phyloP scores from a whole-genome alignment of 345 rosid genomes.

The Lepidium sativum region DNA sequence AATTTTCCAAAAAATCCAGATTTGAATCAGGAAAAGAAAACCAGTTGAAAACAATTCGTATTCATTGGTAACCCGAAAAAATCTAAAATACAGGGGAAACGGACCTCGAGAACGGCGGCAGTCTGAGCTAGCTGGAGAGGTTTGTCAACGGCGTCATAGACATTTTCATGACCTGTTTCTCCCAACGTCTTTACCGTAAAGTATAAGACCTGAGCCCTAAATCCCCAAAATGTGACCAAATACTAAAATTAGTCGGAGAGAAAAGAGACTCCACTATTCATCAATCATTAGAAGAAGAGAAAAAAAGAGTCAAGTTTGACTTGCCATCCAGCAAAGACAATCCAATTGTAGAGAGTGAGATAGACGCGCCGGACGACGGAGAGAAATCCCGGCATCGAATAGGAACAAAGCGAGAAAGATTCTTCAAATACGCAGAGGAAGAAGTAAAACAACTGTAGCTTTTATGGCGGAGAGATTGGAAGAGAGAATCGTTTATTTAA shows the following conservation, averaged over 20 bases:
- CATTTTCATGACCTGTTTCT: slow-evolving; percentile 62
- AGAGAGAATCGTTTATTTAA: neutral
- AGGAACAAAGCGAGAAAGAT: neutral
- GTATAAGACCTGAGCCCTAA: slow-evolving; percentile 72
- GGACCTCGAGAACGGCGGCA: slow-evolving; percentile 85
- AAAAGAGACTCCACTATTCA: neutral
- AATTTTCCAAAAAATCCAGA: neutral
- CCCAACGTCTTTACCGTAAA: slow-evolving; percentile 57
- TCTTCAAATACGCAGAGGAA: neutral
- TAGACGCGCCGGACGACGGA: slow-evolving; percentile 61
- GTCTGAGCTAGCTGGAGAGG: slow-evolving; percentile 91
- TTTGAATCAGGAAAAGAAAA: too few species aligned
- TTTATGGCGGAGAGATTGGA: slow-evolving; percentile 21
- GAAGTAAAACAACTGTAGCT: neutral
- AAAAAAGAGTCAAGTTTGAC: slow-evolving; percentile 9
- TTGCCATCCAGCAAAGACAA: slow-evolving; percentile 77
- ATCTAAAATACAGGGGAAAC: neutral
- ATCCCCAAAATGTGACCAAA: neutral
- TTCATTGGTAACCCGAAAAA: neutral
- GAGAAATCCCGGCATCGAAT: slow-evolving; percentile 36
- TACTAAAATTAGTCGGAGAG: neutral
- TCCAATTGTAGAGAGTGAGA: slow-evolving; percentile 82
- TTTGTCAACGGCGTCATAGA: slow-evolving; percentile 70
- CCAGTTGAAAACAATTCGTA: neutral
- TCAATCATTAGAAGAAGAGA: neutral